Evolutionary conservation across 352 stramenopile species (phyloP).

Genomic region (Pythium aquatile): DNA sequence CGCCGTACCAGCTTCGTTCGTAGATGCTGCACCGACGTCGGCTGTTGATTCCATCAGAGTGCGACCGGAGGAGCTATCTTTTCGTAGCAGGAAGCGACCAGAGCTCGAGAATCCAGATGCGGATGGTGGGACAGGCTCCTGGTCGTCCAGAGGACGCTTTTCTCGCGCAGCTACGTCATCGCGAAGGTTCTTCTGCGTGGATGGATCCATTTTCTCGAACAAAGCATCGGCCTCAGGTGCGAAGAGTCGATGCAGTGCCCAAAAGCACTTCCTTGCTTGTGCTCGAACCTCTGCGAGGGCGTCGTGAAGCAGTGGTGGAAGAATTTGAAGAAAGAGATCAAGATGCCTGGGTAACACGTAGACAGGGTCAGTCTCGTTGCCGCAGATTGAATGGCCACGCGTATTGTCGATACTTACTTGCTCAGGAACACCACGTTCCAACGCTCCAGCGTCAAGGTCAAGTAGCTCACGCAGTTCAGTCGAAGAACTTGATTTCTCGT

Average conservation of each 20-base stretch:
- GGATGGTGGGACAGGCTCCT: not conserved
- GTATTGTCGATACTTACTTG: conserved; percentile 44
- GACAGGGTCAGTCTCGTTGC: not conserved
- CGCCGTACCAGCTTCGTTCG: not conserved
- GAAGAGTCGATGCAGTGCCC: conserved; percentile 70
- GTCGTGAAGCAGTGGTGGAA: conserved; percentile 64
- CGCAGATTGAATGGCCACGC: not conserved
- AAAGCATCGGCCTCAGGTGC: conserved; percentile 52
- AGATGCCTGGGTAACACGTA: conserved; percentile 36
- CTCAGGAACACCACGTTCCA: conserved; percentile 68
- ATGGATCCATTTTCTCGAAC: conserved; percentile 58
- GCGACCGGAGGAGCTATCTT: conserved; percentile 13
- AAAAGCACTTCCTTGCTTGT: conserved; percentile 78
- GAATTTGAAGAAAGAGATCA: conserved; percentile 54
- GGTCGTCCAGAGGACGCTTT: conserved; percentile 14
- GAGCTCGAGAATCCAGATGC: conserved; percentile 13
- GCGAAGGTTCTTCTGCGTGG: conserved; percentile 45
- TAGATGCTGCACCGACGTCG: not conserved
- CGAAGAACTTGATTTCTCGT: conserved; percentile 77
- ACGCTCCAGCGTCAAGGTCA: conserved; percentile 66
- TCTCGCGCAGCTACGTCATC: conserved; percentile 21
- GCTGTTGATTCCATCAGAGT: not conserved
- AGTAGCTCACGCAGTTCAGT: conserved; percentile 65
- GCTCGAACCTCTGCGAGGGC: conserved; percentile 72
- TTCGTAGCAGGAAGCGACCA: conserved; percentile 14